Evolutionary conservation across 2,329 filamentous ascomycete genomes (phyloP).

Genomic region (Colletotrichum plurivorum): DNA sequence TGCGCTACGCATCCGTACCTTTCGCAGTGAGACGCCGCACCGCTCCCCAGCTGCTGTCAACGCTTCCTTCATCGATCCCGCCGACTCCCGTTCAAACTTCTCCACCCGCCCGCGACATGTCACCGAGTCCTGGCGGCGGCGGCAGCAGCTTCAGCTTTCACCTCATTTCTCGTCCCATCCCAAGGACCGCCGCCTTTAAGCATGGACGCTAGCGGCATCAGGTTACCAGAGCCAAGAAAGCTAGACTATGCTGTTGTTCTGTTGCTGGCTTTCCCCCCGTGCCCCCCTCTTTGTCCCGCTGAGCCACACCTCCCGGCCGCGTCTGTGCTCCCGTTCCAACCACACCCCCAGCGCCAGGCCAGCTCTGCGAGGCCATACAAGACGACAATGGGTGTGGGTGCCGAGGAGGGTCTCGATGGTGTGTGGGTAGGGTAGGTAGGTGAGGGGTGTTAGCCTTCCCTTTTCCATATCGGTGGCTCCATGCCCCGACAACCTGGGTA

Average conservation of each 20-base stretch:
- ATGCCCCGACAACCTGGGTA: constrained; percentile 38
- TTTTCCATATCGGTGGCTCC: constrained; percentile 30
- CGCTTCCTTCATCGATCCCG: constrained; percentile 26
- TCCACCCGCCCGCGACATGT: constrained; percentile 31
- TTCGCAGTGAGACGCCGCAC: constrained; percentile 1
- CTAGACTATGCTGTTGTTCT: constrained; percentile 32
- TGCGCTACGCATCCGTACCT: not conserved
- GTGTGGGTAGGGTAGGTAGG: constrained; percentile 6
- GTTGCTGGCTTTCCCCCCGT: not conserved
- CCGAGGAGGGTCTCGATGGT: constrained; percentile 2
- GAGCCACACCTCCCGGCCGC: constrained; percentile 24
- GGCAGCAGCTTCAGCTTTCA: constrained; percentile 9
- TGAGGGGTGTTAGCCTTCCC: constrained; percentile 27
- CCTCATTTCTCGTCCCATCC: constrained; percentile 40
- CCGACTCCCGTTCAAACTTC: constrained; percentile 26
- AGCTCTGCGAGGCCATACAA: constrained; percentile 44
- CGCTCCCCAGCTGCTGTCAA: constrained; percentile 21
- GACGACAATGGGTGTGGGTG: constrained; percentile 26
- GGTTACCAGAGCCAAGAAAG: constrained; percentile 37
- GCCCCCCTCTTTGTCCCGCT: constrained; percentile 7
- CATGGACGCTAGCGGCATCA: constrained; percentile 37
- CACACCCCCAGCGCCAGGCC: constrained; percentile 18
- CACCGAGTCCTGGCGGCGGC: constrained; percentile 16
- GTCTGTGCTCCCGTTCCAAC: constrained; percentile 39
- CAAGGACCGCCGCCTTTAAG: constrained; percentile 33